Base-by-base conservation (phyloP, 2,329 filamentous ascomycete species). In the Dothideomycetes sp. region DNA sequence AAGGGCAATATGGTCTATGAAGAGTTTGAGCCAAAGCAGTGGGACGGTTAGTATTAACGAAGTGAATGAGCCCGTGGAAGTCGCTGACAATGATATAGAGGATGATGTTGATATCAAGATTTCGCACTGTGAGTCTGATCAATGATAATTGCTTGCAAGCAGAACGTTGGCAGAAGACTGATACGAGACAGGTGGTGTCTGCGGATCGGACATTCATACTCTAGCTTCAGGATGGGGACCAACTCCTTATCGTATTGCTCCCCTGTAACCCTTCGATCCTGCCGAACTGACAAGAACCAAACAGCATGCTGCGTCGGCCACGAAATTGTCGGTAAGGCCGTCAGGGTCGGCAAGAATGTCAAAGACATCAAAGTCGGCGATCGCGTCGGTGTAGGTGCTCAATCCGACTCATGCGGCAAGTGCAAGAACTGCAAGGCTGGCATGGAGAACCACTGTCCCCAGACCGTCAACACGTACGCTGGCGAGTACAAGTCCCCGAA, bases 1-100 rank as follows among this genome's bases (percentile, higher is more conserved):
- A 53, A 73, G 38, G 73, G 73, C 42, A 72, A 72, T 38, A 70
- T 75, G 64, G 62, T n/a, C n/a, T n/a, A n/a, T n/a, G n/a, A n/a
- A n/a, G n/a, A n/a, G n/a, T n/a, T n/a, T n/a, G n/a, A n/a, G n/a
- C n/a, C n/a, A n/a, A n/a, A n/a, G n/a, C n/a, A 60, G 24, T 74
- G 70, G 70, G 59, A 66, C 31, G 56, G 61, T n/a, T n/a, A n/a
- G n/a, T n/a, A n/a, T n/a, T n/a, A n/a, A n/a, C n/a, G n/a, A n/a
- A n/a, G n/a, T n/a, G n/a, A n/a, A n/a, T n/a, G n/a, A n/a, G n/a
- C n/a, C n/a, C n/a, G n/a, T n/a, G 62, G 41, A 53, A 57, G 2
- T 62, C 59, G 44, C n/a, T n/a, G n/a, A n/a, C n/a, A n/a, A n/a
- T n/a, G 34, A 43, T 19, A n/a, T n/a, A n/a, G 66, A 67, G 47